Conservation (phyloP, 768 basidiomycete genomes). For the Termitomyces sp. region DNA sequence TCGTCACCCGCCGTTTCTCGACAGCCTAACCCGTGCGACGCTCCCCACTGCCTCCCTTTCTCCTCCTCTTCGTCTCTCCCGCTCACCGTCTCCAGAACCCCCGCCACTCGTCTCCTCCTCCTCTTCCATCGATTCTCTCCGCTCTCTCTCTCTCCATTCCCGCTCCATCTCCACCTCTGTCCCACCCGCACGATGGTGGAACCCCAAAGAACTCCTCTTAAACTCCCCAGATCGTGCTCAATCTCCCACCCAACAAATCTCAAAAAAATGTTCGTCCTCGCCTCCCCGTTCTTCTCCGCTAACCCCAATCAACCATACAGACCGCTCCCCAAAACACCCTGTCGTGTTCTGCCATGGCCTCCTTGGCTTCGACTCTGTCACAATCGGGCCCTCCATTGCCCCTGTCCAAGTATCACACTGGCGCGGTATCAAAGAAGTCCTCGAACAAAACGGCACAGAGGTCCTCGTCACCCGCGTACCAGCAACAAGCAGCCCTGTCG, state of each 20-base stretch:
- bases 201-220: slow-evolving; percentile 38
- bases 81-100: slow-evolving; percentile 18
- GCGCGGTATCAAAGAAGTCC: slow-evolving; percentile 92
- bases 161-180: slow-evolving; percentile 8
- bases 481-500: slow-evolving; percentile 81
- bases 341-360: slow-evolving; percentile 95
- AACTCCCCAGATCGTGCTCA: slow-evolving; percentile 40
- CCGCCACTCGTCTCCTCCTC: slow-evolving; percentile 33
- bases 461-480: slow-evolving; percentile 93
- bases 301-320: slow-evolving; percentile 32
- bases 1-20: slow-evolving; percentile 45
- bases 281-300: background rate
- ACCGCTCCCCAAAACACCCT: slow-evolving; percentile 75
- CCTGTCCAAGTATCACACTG: slow-evolving; percentile 90
- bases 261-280: slow-evolving; percentile 53
- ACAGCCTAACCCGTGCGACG: slow-evolving; percentile 51
- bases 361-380: slow-evolving; percentile 83
- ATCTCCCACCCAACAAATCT: slow-evolving; percentile 38
- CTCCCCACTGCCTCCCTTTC: slow-evolving; percentile 61
- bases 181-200: slow-evolving; percentile 41
- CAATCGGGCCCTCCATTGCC: slow-evolving; percentile 69
- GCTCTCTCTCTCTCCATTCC: slow-evolving; percentile 25
- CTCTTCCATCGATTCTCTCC: slow-evolving; percentile 55
- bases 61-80: slow-evolving; percentile 21
- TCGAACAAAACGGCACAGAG: slow-evolving; percentile 83